A percentile compares a stretch with the other conserved stretches of the same genome.
phyloP scores from a whole-genome alignment of 371 early-diverging fungal species.

The Apophysomyces variabilis region DNA sequence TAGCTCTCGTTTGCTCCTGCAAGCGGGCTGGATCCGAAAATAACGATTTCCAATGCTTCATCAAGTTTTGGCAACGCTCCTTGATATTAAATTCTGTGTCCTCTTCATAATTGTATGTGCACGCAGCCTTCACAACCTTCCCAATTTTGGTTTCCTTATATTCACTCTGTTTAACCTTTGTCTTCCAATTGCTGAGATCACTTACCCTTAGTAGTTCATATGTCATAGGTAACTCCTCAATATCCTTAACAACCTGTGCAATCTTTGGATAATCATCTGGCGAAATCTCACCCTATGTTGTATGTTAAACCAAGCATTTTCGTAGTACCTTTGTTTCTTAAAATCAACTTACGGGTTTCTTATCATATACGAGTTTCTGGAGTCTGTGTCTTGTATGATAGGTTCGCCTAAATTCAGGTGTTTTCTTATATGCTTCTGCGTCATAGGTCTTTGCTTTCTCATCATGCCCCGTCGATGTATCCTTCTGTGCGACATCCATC shows the following conservation, averaged over 20 bases:
- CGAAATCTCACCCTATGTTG: constrained; percentile 49
- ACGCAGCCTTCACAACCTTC: constrained; percentile 53
- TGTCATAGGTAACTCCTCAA: constrained; percentile 52
- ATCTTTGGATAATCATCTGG: constrained; percentile 51
- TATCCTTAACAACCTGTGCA: constrained; percentile 38
- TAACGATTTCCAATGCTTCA: constrained; percentile 42
- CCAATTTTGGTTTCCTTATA: constrained; percentile 56
- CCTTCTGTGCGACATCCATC: constrained; percentile 12
- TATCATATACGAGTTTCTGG: constrained; percentile 53
- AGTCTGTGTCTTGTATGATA: constrained; percentile 48
- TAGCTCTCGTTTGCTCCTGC: constrained; percentile 7
- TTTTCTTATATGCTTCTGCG: constrained; percentile 14
- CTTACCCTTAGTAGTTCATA: constrained; percentile 50
- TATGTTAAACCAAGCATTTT: not conserved
- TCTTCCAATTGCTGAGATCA: not conserved
- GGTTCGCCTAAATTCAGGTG: constrained; percentile 34
- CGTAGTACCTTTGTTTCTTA: not conserved
- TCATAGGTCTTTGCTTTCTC: constrained; percentile 7
- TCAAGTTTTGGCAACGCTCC: constrained; percentile 45
- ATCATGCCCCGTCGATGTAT: constrained; percentile 1
- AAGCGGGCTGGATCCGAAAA: constrained; percentile 24
- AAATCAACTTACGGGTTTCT: constrained; percentile 41
- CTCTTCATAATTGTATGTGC: constrained; percentile 40
- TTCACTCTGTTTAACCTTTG: not conserved
- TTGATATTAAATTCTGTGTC: constrained; percentile 41